Base-by-base conservation (phyloP, 805 yeast genomes). In the Monosporozyma servazzii region DNA sequence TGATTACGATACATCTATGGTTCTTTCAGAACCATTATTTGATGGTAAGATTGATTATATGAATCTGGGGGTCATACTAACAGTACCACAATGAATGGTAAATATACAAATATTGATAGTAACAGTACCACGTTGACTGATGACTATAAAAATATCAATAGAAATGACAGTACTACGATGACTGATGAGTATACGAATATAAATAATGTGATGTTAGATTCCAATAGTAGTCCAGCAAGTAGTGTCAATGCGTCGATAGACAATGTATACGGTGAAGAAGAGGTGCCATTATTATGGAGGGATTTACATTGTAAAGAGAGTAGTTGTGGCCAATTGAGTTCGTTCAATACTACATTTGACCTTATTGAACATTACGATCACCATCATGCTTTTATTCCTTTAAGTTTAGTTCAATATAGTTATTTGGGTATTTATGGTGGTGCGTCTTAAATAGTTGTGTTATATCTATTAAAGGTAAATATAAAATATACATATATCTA, bases 311-410 rank as follows among this genome's bases (percentile, higher is more conserved):
- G 64, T 50, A 55, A 51, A 49, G 57, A 55, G 25, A 40, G 49
- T 11, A 25, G 47, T 18, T 51, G 50, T 25, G n/a, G 17, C 4
- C 20, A 43, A 7, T 33, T 31, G 25, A 3, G 15, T 3, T 18
- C 15, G 8, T 54, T 53, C 29, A n/a, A 41, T 11, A 47, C 60
- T 15, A 56, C 54, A 2, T 50, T 56, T 37, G 58, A 55, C 9
- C 45, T 60, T n/a, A 48, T 60, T 3, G 64, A 59, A 37, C 64
- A 60, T 53, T 60, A 60, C 45, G 63, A 60, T 36, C 60, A 58
- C 43, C 31, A 33, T 7, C 64, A 60, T 46, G 55, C 47, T 1
- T 57, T 51, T 15, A 53, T 60, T 5, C 64, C 64, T 3, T 57
- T 54, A 1, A 53, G 63, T 1, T 36, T 60, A 23, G 56, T 60